Evolutionary conservation across 768 basidiomycete genomes (phyloP), one percentile per base, ranked within the genome.

Genomic region (Butyriboletus loyo): DNA sequence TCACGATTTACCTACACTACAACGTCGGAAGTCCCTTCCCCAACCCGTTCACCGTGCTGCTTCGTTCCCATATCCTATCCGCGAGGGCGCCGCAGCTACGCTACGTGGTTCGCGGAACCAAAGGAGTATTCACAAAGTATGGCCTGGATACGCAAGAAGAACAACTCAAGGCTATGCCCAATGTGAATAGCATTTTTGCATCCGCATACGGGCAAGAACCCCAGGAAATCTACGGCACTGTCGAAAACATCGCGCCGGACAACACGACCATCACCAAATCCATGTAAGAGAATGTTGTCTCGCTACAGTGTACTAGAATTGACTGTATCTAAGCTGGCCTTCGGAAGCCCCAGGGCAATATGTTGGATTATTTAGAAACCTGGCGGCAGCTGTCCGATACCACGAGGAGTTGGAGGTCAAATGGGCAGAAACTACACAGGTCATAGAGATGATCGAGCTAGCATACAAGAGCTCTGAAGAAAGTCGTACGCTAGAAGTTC

Each of bases 61-160:
- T 89, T 40, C 79, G 84, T 46, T 85, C 83, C 5, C 82, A 85
- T 50, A 82, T 83, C 53, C 76, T 92, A 28, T 89, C 89, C 6
- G 84, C 83, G 22, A 74, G 80, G 25, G 73, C 78, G 5, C 76
- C 73, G 2, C 92, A 92, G 66, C 68, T 86, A 22, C 83, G 91
- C 21, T 96, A 82, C 67, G 63, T 80, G 37, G 78, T 92, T 54
- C 83, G 86, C 48, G 89, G 90, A 37, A 82, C 82, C 22, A 76
- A 77, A 54, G 90, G 88, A 25, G 80, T 83, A 3, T 92, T 79
- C 69, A 74, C 78, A 52, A 94, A 96, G 69, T 80, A 77, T 61
- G 90, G 90, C 6, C 66, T 89, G 21, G 91, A 92, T 66, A 71
- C 82, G 3, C 91, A 94, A 64, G 92, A 93, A 70, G 82, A 83